Evolutionary conservation across 176 grass and related monocot genomes (phyloP), one percentile per base, ranked within the genome.

Genomic region (Oryza officinalis): DNA sequence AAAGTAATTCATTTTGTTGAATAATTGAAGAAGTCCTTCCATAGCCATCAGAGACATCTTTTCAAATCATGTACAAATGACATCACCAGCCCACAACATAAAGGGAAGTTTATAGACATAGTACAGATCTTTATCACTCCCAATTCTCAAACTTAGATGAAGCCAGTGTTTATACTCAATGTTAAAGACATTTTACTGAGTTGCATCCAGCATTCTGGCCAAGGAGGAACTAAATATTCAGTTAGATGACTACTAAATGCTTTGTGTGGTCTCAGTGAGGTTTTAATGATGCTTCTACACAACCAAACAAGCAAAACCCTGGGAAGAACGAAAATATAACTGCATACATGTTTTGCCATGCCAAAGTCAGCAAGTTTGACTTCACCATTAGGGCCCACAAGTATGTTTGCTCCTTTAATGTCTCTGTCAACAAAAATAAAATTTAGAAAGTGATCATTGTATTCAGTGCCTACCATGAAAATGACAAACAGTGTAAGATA

Each of bases 401-500:
- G 89, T 85, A 94, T 94, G 61, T 91, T 94, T 79, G 92, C 89
- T 31, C 92, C 92, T 89, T 94, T 94, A 67, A 94, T 89, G 76
- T 94, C 92, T 79, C 89, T 94, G 76, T 17, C 49, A 82, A 33
- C 1, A 31, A 60, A 72, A 59, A 61, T 25, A 7, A 83, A 30
- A 59, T 86, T 49, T 22, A 79, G 17, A 9, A 72, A 74, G 44
- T 31, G 64, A 79, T 57, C 37, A 65, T 49, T 50, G 12, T 22
- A 31, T 46, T 72, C 74, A 78, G 44, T 65, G 54, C 61, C 52
- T 6, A 77, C 23, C 41, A 88, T 77, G 47, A 27, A 74, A 78
- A 27, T 50, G 15, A 64, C 10, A 35, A 69, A 71, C 9, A 22
- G 49, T 27, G 43, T 20, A 47, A 40, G n/a, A 77, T 26, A 54